Conservation (phyloP, 768 basidiomycete genomes). For the Boletus patriciae region DNA sequence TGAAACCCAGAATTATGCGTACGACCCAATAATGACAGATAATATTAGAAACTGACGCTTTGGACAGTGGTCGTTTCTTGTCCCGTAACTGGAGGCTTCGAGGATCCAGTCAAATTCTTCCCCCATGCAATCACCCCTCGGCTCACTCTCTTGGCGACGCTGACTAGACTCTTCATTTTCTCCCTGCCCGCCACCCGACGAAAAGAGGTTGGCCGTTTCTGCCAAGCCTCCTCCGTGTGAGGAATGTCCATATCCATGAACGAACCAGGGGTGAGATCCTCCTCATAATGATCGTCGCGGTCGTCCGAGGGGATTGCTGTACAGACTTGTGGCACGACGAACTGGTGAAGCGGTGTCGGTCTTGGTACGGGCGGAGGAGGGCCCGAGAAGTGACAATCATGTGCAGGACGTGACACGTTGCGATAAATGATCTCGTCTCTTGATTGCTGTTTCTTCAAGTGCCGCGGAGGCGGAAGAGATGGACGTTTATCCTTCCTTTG, state of each 20-base stretch:
- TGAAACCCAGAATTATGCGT: conserved; percentile 1
- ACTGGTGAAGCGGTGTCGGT: not conserved
- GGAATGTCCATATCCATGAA: conserved; percentile 38
- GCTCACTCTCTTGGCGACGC: conserved; percentile 28
- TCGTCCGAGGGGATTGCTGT: not conserved
- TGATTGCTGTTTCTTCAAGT: conserved; percentile 17
- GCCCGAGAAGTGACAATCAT: conserved; percentile 4
- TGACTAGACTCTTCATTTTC: conserved; percentile 22
- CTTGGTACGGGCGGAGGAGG: conserved; percentile 9
- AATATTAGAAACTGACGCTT: conserved; percentile 4
- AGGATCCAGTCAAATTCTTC: conserved; percentile 24
- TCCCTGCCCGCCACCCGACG: conserved; percentile 11
- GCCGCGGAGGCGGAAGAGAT: conserved; percentile 19
- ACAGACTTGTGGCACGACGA: not conserved
- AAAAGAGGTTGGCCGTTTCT: conserved; percentile 15
- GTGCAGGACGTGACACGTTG: not conserved
- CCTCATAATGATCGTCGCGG: not conserved
- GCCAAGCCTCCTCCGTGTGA: not conserved
- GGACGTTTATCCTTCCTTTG: conserved; percentile 17
- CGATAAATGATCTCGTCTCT: not conserved
- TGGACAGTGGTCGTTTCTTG: not conserved
- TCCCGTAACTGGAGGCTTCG: not conserved
- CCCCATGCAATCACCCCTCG: conserved; percentile 33
- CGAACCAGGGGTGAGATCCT: conserved; percentile 16
- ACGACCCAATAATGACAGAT: conserved; percentile 13